These are phyloP conservation scores for Daldinia sp. DNA, from an alignment of 2,329 filamentous ascomycete genomes.

Conservation along the genomic window DNA sequence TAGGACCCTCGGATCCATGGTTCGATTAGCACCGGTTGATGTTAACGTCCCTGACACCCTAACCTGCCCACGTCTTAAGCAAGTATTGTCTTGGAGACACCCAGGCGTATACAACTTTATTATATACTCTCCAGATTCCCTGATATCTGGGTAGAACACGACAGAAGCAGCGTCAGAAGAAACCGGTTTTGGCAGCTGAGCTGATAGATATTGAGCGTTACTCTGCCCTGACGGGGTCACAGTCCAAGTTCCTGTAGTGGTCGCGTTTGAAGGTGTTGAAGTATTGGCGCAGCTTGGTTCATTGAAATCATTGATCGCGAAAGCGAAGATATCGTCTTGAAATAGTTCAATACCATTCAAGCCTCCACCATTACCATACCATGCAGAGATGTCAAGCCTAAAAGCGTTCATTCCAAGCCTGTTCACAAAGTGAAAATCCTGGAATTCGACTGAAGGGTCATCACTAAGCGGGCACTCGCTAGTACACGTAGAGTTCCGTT, in stretches of 20 bases:
- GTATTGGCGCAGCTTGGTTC: slow-evolving; percentile 80
- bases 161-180: slow-evolving; percentile 70
- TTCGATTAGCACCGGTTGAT: slow-evolving; percentile 51
- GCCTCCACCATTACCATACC: slow-evolving; percentile 86
- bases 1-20: slow-evolving; percentile 67
- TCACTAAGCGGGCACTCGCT: slow-evolving; percentile 84
- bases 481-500: slow-evolving; percentile 76
- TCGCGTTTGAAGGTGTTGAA: slow-evolving; percentile 70
- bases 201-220: slow-evolving; percentile 78
- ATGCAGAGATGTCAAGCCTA: slow-evolving; percentile 83
- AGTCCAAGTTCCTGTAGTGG: slow-evolving; percentile 77
- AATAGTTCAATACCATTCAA: slow-evolving; percentile 87
- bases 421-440: slow-evolving; percentile 94
- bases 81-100: slow-evolving; percentile 81
- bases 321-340: slow-evolving; percentile 83
- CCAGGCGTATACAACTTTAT: slow-evolving; percentile 93
- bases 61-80: slow-evolving; percentile 77
- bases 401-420: slow-evolving; percentile 87
- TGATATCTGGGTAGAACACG: slow-evolving; percentile 83
- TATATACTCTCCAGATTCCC: slow-evolving; percentile 89
- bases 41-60: slow-evolving; percentile 80
- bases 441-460: slow-evolving; percentile 70
- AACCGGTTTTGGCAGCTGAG: slow-evolving; percentile 65
- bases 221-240: slow-evolving; percentile 73
- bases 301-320: slow-evolving; percentile 87